A percentile compares a stretch with the other conserved stretches of the same genome.
These are phyloP conservation scores for Teunomyces stri DNA, from an alignment of 805 yeast species.

Conservation along the genomic window DNA sequence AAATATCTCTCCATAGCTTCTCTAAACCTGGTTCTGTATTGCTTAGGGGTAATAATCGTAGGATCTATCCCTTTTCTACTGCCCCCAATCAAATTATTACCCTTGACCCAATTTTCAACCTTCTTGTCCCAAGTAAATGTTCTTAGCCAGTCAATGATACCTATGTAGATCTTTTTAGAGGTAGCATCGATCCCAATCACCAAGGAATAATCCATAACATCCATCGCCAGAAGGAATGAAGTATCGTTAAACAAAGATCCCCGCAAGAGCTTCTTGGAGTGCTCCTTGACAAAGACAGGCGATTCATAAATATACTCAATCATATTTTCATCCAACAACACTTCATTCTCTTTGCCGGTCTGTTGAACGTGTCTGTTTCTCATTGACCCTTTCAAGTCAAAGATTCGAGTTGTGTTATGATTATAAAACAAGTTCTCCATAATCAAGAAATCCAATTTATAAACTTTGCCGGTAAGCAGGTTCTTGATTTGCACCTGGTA, in stretches of 20 bases:
- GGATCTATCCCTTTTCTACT: conserved; percentile 87
- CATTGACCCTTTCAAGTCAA: conserved; percentile 97
- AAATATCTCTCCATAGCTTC: conserved; percentile 98
- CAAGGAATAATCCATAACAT: conserved; percentile 96
- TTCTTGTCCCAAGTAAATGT: conserved; percentile 99
- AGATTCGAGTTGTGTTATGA: conserved; percentile 75
- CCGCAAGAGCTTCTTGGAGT: conserved; percentile 78
- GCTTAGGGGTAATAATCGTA: conserved; percentile 95
- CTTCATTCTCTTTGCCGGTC: conserved; percentile 94
- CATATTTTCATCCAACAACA: conserved; percentile 93
- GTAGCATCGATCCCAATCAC: conserved; percentile 84
- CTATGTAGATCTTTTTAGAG: conserved; percentile 74
- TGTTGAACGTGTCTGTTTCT: conserved; percentile 94
- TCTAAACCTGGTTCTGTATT: conserved; percentile 87
- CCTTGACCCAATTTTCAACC: conserved; percentile 98
- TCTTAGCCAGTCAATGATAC: conserved; percentile 90
- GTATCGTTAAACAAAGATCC: conserved; percentile 96
- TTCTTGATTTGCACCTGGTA: conserved; percentile 89
- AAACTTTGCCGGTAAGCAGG: conserved; percentile 68
- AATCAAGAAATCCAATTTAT: conserved; percentile 85
- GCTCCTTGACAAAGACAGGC: conserved; percentile 90
- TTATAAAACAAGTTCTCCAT: conserved; percentile 95
- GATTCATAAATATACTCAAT: conserved; percentile 95
- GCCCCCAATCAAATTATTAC: conserved; percentile 75
- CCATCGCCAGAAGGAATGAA: conserved; percentile 89